Percentiles rank a stretch among this genome's conserved stretches.
Evolutionary conservation across 306 rosid genomes (phyloP).

Genomic region (Quercus gilva): DNA sequence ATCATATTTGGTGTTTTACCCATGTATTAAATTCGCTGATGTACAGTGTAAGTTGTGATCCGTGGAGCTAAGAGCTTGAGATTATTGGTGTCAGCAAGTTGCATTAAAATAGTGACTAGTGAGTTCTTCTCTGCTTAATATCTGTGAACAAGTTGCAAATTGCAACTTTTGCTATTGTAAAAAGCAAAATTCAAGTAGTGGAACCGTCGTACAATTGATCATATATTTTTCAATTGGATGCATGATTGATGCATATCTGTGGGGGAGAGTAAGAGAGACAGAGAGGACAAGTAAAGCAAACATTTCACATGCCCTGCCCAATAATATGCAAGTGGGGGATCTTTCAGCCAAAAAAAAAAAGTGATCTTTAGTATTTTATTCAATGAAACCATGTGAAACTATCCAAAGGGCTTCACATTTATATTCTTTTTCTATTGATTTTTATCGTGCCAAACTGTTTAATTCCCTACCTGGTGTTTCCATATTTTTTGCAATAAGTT

Average conservation of each 20-base stretch:
- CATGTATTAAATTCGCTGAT: not conserved
- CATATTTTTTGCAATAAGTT: too few relatives aligned
- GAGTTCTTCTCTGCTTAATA: not conserved
- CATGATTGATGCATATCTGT: not conserved
- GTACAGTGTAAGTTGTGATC: not conserved
- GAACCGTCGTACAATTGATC: not conserved
- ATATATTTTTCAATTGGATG: not conserved
- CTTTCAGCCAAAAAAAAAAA: too few relatives aligned
- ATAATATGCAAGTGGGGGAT: too few relatives aligned
- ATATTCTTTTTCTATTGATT: too few relatives aligned
- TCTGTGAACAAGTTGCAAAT: not conserved
- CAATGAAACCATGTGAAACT: too few relatives aligned
- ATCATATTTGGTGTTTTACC: too few relatives aligned
- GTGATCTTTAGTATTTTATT: too few relatives aligned
- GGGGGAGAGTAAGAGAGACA: not conserved
- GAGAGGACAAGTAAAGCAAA: not conserved
- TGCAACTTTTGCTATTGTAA: not conserved
- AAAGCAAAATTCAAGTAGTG: not conserved
- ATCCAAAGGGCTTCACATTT: too few relatives aligned
- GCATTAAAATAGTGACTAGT: not conserved
- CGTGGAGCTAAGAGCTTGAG: not conserved
- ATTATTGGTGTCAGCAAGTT: not conserved
- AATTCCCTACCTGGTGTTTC: too few relatives aligned
- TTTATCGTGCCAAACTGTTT: too few relatives aligned
- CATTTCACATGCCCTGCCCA: too few relatives aligned